A percentile compares a stretch with the other conserved stretches of the same genome.
These are phyloP conservation scores for Podila clonocystis DNA, from an alignment of 192 early-diverging fungal genomes.

Conservation along the genomic window DNA sequence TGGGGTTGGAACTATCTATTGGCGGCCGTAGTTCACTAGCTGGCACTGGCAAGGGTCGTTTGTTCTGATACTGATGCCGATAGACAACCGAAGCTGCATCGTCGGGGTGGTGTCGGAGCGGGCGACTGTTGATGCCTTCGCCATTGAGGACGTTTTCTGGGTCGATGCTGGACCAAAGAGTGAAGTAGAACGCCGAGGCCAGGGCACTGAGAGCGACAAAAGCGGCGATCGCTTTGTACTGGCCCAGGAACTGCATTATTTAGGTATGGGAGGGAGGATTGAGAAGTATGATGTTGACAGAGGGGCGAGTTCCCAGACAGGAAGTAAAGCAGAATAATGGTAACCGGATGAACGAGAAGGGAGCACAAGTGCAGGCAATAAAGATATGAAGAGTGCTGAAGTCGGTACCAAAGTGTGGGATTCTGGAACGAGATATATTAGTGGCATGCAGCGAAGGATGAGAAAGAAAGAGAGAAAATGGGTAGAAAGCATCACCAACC, in stretches of 20 bases:
- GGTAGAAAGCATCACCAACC: neutral
- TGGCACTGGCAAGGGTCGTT: neutral
- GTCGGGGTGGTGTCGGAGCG: too few species aligned
- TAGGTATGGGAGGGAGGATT: neutral
- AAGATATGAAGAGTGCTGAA: neutral
- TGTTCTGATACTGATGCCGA: neutral
- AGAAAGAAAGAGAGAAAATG: neutral
- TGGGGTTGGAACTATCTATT: too few species aligned
- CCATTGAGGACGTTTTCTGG: neutral
- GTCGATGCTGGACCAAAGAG: slow-evolving; percentile 36
- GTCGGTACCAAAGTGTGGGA: too few species aligned
- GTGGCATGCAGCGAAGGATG: neutral
- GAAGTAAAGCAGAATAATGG: neutral
- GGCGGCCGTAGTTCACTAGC: neutral
- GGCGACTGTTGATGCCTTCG: neutral
- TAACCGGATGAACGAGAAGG: neutral
- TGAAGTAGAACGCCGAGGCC: slow-evolving; percentile 31
- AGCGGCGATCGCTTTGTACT: slow-evolving; percentile 10
- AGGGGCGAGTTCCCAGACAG: neutral
- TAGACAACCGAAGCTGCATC: too few species aligned
- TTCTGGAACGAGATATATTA: too few species aligned
- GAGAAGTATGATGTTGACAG: neutral
- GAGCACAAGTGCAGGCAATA: neutral
- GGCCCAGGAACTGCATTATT: slow-evolving; percentile 20
- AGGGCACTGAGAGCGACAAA: slow-evolving; percentile 16